Percentiles rank a stretch among this genome's conserved stretches.
phyloP scores from a whole-genome alignment of 1,139 yeast genomes.

The Kluyveromyces sp. region DNA sequence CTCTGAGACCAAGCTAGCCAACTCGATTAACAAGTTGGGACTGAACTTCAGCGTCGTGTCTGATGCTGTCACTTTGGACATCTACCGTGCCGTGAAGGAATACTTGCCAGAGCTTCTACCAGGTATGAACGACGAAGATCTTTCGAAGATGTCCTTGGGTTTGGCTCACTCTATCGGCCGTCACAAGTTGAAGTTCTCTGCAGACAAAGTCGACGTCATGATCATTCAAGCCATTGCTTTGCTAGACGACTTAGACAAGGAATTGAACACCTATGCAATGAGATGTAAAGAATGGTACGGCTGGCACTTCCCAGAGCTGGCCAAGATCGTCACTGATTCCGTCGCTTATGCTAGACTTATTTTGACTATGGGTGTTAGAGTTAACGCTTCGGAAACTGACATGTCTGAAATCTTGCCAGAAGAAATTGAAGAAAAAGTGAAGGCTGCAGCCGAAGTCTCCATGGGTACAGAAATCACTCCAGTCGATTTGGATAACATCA shows the following conservation, averaged over 20 bases:
- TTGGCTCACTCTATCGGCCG: conserved; percentile 97
- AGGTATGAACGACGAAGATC: conserved; percentile 77
- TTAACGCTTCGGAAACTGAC: conserved; percentile 85
- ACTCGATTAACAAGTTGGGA: conserved; percentile 91
- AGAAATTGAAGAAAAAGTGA: conserved; percentile 74
- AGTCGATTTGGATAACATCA: conserved; percentile 76
- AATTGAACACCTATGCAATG: conserved; percentile 96
- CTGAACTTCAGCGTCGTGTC: conserved; percentile 82
- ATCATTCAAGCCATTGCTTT: conserved; percentile 97
- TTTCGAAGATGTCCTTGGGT: conserved; percentile 93
- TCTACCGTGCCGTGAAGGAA: conserved; percentile 92
- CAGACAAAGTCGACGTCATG: conserved; percentile 98
- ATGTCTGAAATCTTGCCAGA: conserved; percentile 89
- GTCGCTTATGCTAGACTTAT: conserved; percentile 91
- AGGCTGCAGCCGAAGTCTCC: conserved; percentile 93
- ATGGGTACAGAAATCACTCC: conserved; percentile 98
- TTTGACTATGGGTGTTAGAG: conserved; percentile 88
- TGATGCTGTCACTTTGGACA: conserved; percentile 90
- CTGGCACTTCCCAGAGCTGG: conserved; percentile 99
- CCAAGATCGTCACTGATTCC: conserved; percentile 92
- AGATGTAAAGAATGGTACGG: conserved; percentile 99
- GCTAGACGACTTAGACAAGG: conserved; percentile 94
- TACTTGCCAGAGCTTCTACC: conserved; percentile 90
- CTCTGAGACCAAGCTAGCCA: conserved; percentile 92
- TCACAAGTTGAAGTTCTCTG: conserved; percentile 93